A percentile compares a stretch with the other conserved stretches of the same genome.
Conservation (phyloP, 331 rosid species). For the Rosa hybrid region DNA sequence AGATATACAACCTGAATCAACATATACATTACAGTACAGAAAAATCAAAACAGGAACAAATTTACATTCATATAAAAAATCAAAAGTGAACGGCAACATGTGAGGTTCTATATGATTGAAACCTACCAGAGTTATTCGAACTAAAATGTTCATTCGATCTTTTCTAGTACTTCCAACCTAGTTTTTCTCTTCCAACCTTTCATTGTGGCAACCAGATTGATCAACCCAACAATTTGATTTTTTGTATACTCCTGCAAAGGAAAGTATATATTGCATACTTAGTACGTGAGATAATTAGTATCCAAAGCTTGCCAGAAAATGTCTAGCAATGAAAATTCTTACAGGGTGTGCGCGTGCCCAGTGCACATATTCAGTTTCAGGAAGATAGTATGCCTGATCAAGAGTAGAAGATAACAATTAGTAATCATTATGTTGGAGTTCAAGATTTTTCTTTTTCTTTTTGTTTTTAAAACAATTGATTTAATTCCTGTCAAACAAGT, state of each 20-base stretch:
- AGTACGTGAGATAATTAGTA: constrained; percentile 1
- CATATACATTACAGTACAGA: constrained; percentile 25
- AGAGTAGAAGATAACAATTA: constrained; percentile 28
- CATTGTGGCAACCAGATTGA: constrained; percentile 93
- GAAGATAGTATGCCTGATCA: constrained; percentile 94
- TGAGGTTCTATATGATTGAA: constrained; percentile 4
- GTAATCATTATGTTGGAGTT: background rate
- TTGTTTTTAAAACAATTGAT: background rate
- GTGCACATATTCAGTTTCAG: constrained; percentile 90
- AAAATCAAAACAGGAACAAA: constrained; percentile 38
- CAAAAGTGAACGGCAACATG: constrained; percentile 10
- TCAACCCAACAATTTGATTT: constrained; percentile 79
- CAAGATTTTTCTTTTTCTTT: background rate
- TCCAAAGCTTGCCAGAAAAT: background rate
- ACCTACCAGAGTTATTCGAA: constrained; percentile 7
- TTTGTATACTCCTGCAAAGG: constrained; percentile 80
- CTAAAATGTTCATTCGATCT: constrained; percentile 65
- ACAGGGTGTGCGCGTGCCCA: constrained; percentile 96
- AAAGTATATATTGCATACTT: constrained; percentile 21
- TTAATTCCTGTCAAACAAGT: constrained; percentile 19
- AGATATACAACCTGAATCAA: constrained; percentile 35
- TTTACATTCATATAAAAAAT: constrained; percentile 41
- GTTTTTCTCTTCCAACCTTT: constrained; percentile 99
- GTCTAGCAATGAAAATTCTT: constrained; percentile 33
- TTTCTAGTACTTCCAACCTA: constrained; percentile 81